Evolutionary conservation across 208 protist genomes (phyloP), one percentile per base, ranked within the genome.

Genomic region (Crithidia expoeki): DNA sequence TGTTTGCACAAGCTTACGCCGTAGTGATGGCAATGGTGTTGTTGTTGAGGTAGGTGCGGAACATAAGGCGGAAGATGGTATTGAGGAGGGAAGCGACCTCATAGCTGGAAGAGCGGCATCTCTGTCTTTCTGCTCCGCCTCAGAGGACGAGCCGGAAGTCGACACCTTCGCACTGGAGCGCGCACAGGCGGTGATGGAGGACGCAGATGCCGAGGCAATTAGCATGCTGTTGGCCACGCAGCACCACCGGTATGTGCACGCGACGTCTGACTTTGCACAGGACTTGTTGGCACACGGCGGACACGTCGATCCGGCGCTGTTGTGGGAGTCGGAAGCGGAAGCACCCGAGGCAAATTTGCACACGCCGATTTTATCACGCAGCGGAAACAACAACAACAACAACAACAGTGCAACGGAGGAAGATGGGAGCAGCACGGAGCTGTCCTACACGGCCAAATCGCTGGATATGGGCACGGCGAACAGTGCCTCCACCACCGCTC

Each of bases 61-160:
- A 1, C 49, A 42, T 1, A 47, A 23, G 27, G 47, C 27, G 32
- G 42, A 34, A 1, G 58, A 34, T 9, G 9, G 56, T 5, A 42
- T n/a, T n/a, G 25, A 25, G 38, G 27, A 51, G 25, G 42, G 28
- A 4, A n/a, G 55, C 5, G 55, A n/a, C 28, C 33, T 9, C 21
- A 28, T 10, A 2, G 23, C n/a, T 4, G 30, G 47, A 23, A 25
- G 47, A 2, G 61, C 61, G 2, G 61, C 47, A 2, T 67, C 61
- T 0, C 61, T 67, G 25, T 75, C 68, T 46, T 47, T 66, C 42
- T 80, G 67, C 64, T 67, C 58, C 19, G 68, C 63, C 30, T 61
- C 64, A 21, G 70, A 74, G 51, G 74, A 80, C 21, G 74, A 80
- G 50, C 74, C 74, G 27, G 66, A 85, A 68, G 68, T 85, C 40